Conservation (phyloP, 768 basidiomycete genomes). For the Royoungia palumana region DNA sequence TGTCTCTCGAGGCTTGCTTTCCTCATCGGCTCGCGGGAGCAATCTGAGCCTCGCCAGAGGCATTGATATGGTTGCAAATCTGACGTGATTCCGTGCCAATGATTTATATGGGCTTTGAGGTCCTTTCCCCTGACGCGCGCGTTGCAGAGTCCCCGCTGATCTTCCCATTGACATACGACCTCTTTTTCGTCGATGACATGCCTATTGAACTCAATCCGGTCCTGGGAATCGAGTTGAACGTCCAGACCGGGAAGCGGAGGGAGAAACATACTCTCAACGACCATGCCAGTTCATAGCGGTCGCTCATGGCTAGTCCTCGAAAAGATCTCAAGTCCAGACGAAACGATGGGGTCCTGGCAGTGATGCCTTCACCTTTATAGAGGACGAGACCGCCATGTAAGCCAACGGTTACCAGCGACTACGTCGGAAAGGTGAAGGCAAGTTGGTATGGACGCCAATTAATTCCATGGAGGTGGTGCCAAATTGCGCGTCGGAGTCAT, state of each 20-base stretch:
- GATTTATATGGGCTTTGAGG: conserved; percentile 4
- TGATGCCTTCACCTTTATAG: too few species aligned
- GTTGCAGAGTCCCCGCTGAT: background rate
- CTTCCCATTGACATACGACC: conserved; percentile 4
- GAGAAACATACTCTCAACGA: background rate
- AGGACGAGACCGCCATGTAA: background rate
- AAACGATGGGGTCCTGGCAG: background rate
- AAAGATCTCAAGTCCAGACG: background rate
- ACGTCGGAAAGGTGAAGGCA: background rate
- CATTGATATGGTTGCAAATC: conserved; percentile 4
- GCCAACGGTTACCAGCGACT: background rate
- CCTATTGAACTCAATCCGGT: conserved; percentile 3
- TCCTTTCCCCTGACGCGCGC: background rate
- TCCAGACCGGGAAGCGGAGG: background rate
- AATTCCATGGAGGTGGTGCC: background rate
- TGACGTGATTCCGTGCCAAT: background rate
- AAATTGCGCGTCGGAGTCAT: background rate
- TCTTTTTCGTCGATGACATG: background rate
- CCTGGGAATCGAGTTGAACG: background rate
- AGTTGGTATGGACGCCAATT: background rate
- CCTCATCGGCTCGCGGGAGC: background rate
- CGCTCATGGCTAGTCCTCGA: background rate
- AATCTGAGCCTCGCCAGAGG: conserved; percentile 4
- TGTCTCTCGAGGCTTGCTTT: conserved; percentile 11
- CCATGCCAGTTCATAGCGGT: background rate